phyloP scores from a whole-genome alignment of 169 alveolate genomes.

The Plasmodium gaboni region DNA sequence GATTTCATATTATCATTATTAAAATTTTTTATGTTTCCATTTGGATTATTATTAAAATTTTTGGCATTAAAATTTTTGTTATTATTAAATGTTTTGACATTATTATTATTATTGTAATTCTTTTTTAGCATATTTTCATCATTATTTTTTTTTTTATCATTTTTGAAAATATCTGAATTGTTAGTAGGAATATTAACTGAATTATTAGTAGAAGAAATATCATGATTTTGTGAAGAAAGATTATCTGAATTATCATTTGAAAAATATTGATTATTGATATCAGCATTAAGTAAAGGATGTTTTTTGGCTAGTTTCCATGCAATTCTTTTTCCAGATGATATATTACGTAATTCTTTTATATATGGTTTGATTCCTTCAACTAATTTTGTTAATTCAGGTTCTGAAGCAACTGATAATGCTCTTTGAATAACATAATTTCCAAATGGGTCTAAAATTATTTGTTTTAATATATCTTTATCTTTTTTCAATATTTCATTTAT shows the following conservation, averaged over 20 bases:
- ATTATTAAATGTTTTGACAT: background rate
- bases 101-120: background rate
- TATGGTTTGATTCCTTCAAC: conserved; percentile 84
- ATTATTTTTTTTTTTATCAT: conserved; percentile 10
- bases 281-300: conserved; percentile 42
- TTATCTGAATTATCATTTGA: background rate
- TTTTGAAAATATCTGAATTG: background rate
- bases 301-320: conserved; percentile 85
- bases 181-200: background rate
- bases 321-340: conserved; percentile 86
- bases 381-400: conserved; percentile 78
- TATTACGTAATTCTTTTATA: conserved; percentile 81
- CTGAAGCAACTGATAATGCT: conserved; percentile 84
- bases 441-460: conserved; percentile 85
- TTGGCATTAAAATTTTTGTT: background rate
- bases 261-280: conserved; percentile 14
- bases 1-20: background rate
- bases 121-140: background rate
- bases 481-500: conserved; percentile 82
- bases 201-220: background rate
- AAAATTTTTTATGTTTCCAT: conserved; percentile 3
- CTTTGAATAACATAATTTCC: conserved; percentile 90
- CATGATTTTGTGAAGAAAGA: background rate
- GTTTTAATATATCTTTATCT: conserved; percentile 79
- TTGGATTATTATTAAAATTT: background rate